Evolutionary conservation across 352 stramenopile species (phyloP), one percentile per base, ranked within the genome.

Genomic region (Globisporangium emineosum): DNA sequence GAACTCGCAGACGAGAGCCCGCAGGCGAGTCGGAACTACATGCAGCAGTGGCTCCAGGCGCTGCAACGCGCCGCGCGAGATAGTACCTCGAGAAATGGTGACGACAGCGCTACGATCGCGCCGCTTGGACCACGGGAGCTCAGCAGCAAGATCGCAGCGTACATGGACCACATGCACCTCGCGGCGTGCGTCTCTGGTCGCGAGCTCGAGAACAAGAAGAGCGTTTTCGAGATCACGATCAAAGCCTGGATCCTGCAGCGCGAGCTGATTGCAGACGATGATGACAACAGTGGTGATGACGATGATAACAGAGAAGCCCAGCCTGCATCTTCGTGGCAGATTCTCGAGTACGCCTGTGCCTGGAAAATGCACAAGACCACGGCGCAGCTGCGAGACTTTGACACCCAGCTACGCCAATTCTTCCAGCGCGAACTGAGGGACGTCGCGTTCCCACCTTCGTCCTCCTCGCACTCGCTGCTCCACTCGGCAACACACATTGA

Each of bases 181-280:
- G 73, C 77, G 15, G 70, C 72, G 8, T 71, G 63, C 19, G 73
- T 92, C 17, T 72, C 73, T 0, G 60, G 60, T 47, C 71, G 81
- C 12, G 45, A 52, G 5, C 29, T 62, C 17, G 68, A 73, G 25
- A 47, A 66, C 25, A 66, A 69, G 5, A 65, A 66, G 57, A 74
- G 67, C 27, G 72, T 72, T 12, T 90, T 89, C 65, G 72, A 88
- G 33, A 21, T 92, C 42, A 71, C 68, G 7, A 69, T 80, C 27
- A 79, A 83, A 32, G 78, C 79, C 10, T 92, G 83, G 83, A 82
- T 81, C 58, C 70, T 92, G 30, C 68, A 80, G 49, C 73, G 79
- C 8, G 83, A 92, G 62, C 72, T 85, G 29, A 70, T 77, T 9
- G 30, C 57, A 12, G 57, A 64, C 3, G 62, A 42, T 13, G 64